Conservation (phyloP, 768 basidiomycete genomes). For the Leccinellum rugosiceps region DNA sequence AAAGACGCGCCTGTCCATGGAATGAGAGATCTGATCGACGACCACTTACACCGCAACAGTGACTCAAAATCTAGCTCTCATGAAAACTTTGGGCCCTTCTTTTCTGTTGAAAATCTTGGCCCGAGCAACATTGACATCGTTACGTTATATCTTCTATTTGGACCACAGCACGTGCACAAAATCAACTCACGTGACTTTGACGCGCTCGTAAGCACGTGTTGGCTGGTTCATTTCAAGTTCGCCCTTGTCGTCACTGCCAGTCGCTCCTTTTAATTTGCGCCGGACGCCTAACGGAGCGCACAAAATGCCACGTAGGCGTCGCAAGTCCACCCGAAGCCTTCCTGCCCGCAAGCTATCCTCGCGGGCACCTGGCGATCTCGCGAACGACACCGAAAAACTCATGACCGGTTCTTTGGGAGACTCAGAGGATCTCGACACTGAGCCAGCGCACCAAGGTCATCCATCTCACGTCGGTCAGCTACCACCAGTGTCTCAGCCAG, state of each 20-base stretch:
- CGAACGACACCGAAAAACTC: slow-evolving; percentile 24
- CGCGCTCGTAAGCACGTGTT: slow-evolving; percentile 26
- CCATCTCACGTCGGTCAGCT: slow-evolving; percentile 8
- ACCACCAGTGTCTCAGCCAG: slow-evolving; percentile 11
- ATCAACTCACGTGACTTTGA: slow-evolving; percentile 30
- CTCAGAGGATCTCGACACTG: not conserved
- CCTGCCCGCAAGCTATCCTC: slow-evolving; percentile 6
- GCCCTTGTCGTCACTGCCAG: slow-evolving; percentile 6
- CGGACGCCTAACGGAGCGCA: slow-evolving; percentile 20
- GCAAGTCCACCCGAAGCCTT: slow-evolving; percentile 4
- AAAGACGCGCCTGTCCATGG: slow-evolving; percentile 43
- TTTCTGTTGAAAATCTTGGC: not conserved
- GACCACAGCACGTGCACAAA: slow-evolving; percentile 17
- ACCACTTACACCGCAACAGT: not conserved
- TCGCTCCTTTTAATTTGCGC: slow-evolving; percentile 26
- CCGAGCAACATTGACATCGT: not conserved
- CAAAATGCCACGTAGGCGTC: slow-evolving; percentile 18
- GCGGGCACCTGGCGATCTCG: slow-evolving; percentile 7
- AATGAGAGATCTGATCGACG: not conserved
- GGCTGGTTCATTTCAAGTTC: slow-evolving; percentile 8
- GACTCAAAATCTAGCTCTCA: slow-evolving; percentile 6
- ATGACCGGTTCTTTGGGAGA: slow-evolving; percentile 8
- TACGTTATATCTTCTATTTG: not conserved
- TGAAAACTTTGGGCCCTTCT: not conserved
- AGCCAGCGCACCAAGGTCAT: not conserved